phyloP scores from a whole-genome alignment of 1,139 yeast species.

The Meyerozyma athensensis region DNA sequence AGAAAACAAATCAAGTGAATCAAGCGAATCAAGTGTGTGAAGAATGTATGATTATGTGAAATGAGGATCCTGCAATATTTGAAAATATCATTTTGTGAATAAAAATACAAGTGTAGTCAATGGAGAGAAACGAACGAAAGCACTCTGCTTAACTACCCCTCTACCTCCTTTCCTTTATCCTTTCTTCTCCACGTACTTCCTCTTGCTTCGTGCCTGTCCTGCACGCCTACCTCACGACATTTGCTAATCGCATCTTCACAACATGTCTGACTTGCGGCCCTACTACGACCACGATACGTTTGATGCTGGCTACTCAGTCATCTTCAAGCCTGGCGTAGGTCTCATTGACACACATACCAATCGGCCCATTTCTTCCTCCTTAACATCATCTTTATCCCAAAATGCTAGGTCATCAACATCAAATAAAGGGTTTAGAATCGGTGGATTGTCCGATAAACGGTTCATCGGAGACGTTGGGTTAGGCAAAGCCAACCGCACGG shows the following conservation, averaged over 20 bases:
- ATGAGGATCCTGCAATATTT: no score
- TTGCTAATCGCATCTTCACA: background rate
- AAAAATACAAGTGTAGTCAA: no score
- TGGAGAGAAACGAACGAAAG: background rate
- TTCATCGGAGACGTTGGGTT: conserved; percentile 1
- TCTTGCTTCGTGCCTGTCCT: background rate
- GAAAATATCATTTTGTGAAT: no score
- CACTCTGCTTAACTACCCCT: background rate
- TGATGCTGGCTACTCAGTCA: conserved; percentile 61
- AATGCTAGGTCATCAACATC: background rate
- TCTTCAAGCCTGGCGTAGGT: conserved; percentile 58
- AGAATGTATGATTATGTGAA: no score
- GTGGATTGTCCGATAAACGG: conserved; percentile 1
- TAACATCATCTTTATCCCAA: conserved; percentile 17
- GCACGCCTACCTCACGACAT: background rate
- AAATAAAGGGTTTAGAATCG: background rate
- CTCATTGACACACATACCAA: conserved; percentile 41
- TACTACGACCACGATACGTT: conserved; percentile 70
- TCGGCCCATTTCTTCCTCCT: conserved; percentile 27
- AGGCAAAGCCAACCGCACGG: background rate
- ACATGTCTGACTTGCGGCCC: conserved; percentile 44
- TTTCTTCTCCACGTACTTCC: background rate
- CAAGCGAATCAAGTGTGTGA: no score
- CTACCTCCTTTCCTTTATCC: background rate
- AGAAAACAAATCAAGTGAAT: no score